Base-by-base conservation (phyloP, 306 rosid genomes). In the Leucaena leucocephala region DNA sequence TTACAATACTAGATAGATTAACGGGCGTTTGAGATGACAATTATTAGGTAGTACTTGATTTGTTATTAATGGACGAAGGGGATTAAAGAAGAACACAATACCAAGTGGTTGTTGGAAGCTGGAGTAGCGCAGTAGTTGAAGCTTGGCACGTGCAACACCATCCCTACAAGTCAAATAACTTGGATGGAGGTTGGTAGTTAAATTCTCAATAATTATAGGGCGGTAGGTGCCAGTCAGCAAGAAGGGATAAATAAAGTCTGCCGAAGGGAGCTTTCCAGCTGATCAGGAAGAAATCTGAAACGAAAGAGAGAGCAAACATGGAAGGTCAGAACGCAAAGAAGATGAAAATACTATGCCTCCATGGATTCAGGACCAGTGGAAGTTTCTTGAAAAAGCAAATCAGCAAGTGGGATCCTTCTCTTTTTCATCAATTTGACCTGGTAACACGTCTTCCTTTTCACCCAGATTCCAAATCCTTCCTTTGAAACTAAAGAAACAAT, bases 301-400 rank as follows among this genome's bases (percentile, higher is more conserved):
- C 4, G 7, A 19, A 15, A 58, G 52, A 78, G 8, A 59, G 34
- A 27, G 21, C 33, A 59, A 58, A 71, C n/a, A 89, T 89, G 93
- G 89, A 64, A 80, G 83, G 77, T 64, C 70, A 72, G 14, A 75
- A 76, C 69, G 84, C 49, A 59, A 85, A 83, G 82, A 88, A 86
- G 89, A 79, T 89, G 84, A 94, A 88, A 87, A 83, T 92, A 44
- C 88, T 94, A 0, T 94, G 98, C 86, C 96, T 94, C 54, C 98
- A 92, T 85, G 98, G 97, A 52, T 92, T 94, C 79, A 88, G 98
- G 83, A 94, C 97, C 71, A 92, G 94, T 75, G 98, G 97, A 8
- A 83, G 86, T 70, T 92, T 94, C 76, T 64, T 94, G 15, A 83
- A 85, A 44, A 92, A 90, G 70, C 97, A 92, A 89, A 88, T 92